phyloP scores from a whole-genome alignment of 208 protist genomes.

The Crithidia acanthocephali region DNA sequence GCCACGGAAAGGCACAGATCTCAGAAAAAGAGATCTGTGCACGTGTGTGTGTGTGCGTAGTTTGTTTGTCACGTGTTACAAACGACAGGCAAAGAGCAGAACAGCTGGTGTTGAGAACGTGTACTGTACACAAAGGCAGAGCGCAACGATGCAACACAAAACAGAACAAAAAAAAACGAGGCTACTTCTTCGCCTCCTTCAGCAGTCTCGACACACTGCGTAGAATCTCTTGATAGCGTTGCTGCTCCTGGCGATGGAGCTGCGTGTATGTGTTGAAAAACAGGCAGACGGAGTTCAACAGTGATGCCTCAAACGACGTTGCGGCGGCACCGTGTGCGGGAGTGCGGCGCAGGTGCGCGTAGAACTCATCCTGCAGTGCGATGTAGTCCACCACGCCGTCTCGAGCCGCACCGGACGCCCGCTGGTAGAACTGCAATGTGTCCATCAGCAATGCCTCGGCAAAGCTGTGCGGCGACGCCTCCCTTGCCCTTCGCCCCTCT shows the following conservation, averaged over 20 bases:
- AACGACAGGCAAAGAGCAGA: too few relatives aligned
- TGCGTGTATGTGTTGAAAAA: constrained; percentile 18
- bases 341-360: neutral
- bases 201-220: constrained; percentile 1
- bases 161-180: too few relatives aligned
- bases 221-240: constrained; percentile 8
- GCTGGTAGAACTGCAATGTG: neutral
- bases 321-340: neutral
- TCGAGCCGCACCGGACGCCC: neutral
- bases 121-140: too few relatives aligned
- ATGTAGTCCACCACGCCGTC: constrained; percentile 9
- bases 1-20: too few relatives aligned
- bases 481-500: neutral
- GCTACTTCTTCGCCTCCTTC: neutral
- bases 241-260: constrained; percentile 12
- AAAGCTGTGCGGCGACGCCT: neutral
- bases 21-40: too few relatives aligned
- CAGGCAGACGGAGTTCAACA: constrained; percentile 7
- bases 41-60: too few relatives aligned
- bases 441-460: neutral
- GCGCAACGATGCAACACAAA: too few relatives aligned
- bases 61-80: too few relatives aligned
- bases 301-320: neutral
- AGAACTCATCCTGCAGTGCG: constrained; percentile 8
- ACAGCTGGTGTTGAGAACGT: too few relatives aligned